These are phyloP conservation scores for Crithidia expoeki DNA, from an alignment of 208 protist genomes.

Conservation along the genomic window DNA sequence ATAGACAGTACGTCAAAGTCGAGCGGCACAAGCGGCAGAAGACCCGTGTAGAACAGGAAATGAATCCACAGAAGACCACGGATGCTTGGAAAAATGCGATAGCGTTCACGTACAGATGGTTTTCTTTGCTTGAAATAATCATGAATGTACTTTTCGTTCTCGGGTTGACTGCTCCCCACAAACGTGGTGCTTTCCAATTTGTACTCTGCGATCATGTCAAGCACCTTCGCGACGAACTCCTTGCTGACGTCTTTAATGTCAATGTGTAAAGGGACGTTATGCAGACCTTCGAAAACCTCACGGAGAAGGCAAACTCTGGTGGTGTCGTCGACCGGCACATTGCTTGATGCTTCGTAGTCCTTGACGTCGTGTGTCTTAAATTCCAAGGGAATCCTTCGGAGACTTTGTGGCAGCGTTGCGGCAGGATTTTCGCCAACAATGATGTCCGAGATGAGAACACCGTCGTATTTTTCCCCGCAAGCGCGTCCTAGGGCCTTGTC, in stretches of 20 bases:
- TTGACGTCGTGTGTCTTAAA: conserved; percentile 46
- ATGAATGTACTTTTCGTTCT: conserved; percentile 55
- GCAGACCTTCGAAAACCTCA: conserved; percentile 75
- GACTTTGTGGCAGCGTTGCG: conserved; percentile 57
- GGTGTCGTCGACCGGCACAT: conserved; percentile 54
- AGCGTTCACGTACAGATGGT: conserved; percentile 45
- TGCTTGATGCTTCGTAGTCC: conserved; percentile 48
- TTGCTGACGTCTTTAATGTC: conserved; percentile 71
- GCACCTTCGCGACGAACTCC: conserved; percentile 49
- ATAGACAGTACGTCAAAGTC: conserved; percentile 82
- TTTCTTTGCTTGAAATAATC: conserved; percentile 51
- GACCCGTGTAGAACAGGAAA: conserved; percentile 63
- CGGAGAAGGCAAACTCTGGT: conserved; percentile 69
- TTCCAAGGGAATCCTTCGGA: conserved; percentile 57
- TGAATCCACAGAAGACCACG: conserved; percentile 52
- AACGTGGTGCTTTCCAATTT: conserved; percentile 56
- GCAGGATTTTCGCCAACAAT: conserved; percentile 50
- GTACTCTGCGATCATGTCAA: conserved; percentile 70
- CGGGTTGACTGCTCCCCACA: conserved; percentile 64
- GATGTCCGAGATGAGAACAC: conserved; percentile 43
- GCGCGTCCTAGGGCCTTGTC: conserved; percentile 49
- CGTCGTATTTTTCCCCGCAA: conserved; percentile 45
- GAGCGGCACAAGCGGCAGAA: conserved; percentile 63
- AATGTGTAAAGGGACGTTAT: conserved; percentile 62
- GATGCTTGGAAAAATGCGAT: conserved; percentile 59